Percentiles rank a stretch among this genome's conserved stretches.
These are phyloP conservation scores for Triticum aestivum DNA, from an alignment of 176 grass and related monocot species.

Conservation along the genomic window IWGSC_CS_RefSeq_v2.1 NC_057810.1:666230195-666230694, in stretches of 20 bases:
- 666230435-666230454: not conserved
- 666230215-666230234: not conserved
- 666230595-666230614: too few relatives aligned
- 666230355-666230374: not conserved
- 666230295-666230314: not conserved
- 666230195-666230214: not conserved
- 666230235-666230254: too few relatives aligned
- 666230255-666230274: not conserved
- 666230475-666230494: too few relatives aligned
- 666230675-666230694: not conserved
- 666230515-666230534: not conserved
- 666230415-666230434: not conserved
- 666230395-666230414: not conserved
- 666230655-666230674: constrained; percentile 1
- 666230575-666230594: too few relatives aligned
- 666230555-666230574: not conserved
- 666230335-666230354: constrained; percentile 13
- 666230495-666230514: not conserved
- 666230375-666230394: not conserved
- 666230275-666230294: not conserved
- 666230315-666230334: not conserved
- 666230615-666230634: not conserved
- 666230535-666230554: not conserved
- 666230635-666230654: not conserved
- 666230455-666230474: not conserved